These are phyloP conservation scores for Suillus tomentosus DNA, from an alignment of 768 basidiomycete genomes.

Conservation along the genomic window DNA sequence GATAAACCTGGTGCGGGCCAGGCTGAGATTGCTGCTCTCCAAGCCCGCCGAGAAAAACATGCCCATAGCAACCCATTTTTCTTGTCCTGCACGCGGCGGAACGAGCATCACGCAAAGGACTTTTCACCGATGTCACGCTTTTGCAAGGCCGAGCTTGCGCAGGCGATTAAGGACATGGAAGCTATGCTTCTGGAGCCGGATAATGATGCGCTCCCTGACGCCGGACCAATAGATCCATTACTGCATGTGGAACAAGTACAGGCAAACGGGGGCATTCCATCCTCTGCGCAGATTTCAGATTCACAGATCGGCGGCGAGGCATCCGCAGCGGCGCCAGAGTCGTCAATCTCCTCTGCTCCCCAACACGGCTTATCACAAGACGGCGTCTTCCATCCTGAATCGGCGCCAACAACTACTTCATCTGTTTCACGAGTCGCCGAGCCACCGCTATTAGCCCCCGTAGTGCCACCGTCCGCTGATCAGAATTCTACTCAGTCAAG, in stretches of 20 bases:
- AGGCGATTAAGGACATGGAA: conserved; percentile 73
- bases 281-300: background rate
- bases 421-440: background rate
- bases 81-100: conserved; percentile 67
- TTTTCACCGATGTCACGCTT: conserved; percentile 87
- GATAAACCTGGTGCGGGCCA: conserved; percentile 50
- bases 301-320: background rate
- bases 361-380: background rate
- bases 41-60: conserved; percentile 58
- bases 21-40: conserved; percentile 50
- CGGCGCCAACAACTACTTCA: background rate
- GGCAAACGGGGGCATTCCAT: conserved; percentile 3
- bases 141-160: conserved; percentile 58
- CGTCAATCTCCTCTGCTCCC: background rate
- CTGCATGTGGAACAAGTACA: conserved; percentile 23
- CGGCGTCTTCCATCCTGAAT: background rate
- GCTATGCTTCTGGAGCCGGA: conserved; percentile 42
- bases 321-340: background rate
- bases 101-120: conserved; percentile 65
- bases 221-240: conserved; percentile 32
- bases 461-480: conserved; percentile 15
- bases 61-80: conserved; percentile 73
- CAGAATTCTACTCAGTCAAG: conserved; percentile 17
- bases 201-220: conserved; percentile 23
- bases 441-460: background rate